Percentiles rank a stretch among this genome's conserved stretches.
These are phyloP conservation scores for Ogataea philodendri DNA, from an alignment of 805 yeast species.

Conservation along the genomic window DNA sequence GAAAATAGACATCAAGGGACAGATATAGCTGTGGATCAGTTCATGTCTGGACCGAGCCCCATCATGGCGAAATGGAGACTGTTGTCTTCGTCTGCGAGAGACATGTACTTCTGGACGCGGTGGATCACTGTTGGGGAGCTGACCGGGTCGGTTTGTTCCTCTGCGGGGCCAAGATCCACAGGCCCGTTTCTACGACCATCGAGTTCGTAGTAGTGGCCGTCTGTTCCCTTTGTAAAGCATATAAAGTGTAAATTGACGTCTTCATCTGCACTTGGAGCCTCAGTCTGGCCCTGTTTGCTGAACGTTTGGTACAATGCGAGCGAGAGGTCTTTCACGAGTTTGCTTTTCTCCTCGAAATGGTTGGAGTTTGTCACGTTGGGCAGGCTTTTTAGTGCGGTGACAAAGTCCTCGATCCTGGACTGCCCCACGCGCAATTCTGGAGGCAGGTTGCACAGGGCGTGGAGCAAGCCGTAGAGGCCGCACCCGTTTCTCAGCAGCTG, in stretches of 20 bases:
- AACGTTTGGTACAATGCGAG: slow-evolving; percentile 39
- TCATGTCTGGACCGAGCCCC: slow-evolving; percentile 64
- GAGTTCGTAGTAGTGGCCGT: slow-evolving; percentile 69
- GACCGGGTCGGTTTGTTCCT: slow-evolving; percentile 47
- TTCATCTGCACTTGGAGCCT: slow-evolving; percentile 57
- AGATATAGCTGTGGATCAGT: slow-evolving; percentile 43
- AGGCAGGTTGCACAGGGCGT: slow-evolving; percentile 49
- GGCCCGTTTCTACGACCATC: slow-evolving; percentile 89
- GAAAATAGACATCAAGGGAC: slow-evolving; percentile 89
- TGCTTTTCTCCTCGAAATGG: slow-evolving; percentile 24
- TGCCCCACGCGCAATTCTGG: slow-evolving; percentile 42
- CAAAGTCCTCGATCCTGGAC: slow-evolving; percentile 28
- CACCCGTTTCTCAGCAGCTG: slow-evolving; percentile 89
- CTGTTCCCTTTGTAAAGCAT: slow-evolving; percentile 55
- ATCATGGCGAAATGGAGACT: slow-evolving; percentile 69
- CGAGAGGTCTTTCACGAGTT: slow-evolving; percentile 30
- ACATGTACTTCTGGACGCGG: slow-evolving; percentile 67
- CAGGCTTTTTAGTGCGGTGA: slow-evolving; percentile 8
- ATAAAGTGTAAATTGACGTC: slow-evolving; percentile 73
- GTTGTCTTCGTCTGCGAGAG: slow-evolving; percentile 56
- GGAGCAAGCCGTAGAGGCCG: slow-evolving; percentile 87
- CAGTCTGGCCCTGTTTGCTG: slow-evolving; percentile 60
- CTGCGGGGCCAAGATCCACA: slow-evolving; percentile 49
- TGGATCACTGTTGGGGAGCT: slow-evolving; percentile 47
- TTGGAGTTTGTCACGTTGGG: slow-evolving; percentile 21